Evolutionary conservation across 2,329 filamentous ascomycete species (phyloP), one percentile per base, ranked within the genome.

Genomic region (Hypoxylon sp.): DNA sequence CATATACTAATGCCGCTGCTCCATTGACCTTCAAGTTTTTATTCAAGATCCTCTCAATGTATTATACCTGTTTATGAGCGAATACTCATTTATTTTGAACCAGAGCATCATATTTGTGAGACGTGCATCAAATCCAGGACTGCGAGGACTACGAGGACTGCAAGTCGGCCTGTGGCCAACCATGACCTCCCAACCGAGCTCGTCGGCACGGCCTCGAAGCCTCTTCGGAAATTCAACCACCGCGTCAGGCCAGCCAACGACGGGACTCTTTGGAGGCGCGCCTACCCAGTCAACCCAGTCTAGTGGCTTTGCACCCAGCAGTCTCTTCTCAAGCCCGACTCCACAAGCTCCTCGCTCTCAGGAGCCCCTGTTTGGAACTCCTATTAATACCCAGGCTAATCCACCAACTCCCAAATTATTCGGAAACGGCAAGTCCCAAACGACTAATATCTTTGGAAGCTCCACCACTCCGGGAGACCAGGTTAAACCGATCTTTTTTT

Each of bases 111-210:
- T 11, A 41, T 11, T 6, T 41, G 9, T 21, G 16, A 19, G 37
- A 41, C 12, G 2, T n/a, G 21, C 16, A 41, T 50, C 34, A 11
- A 43, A 25, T 46, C 14, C 8, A 14, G 12, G 19, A 29, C 12
- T 37, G 14, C 47, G 27, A 45, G 14, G n/a, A n/a, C n/a, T n/a
- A n/a, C n/a, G 12, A 14, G 12, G 19, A 29, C 12, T 37, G 14
- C 47, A 19, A 45, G 14, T 41, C 14, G 32, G 37, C 6, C 21
- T 12, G 39, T 29, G 19, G 19, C 8, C 21, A 27, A 53, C 48
- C 16, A 64, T 64, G 61, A 48, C 50, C 30, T 51, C 59, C 37
- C 52, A 62, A 55, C 27, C 51, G 29, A 48, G 9, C 41, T 23
- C 39, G 14, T 52, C 30, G 14, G 58, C 25, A 54, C 21, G 19